phyloP scores from a whole-genome alignment of 2,329 filamentous ascomycete genomes.

The Aspergillus udagawae region DNA sequence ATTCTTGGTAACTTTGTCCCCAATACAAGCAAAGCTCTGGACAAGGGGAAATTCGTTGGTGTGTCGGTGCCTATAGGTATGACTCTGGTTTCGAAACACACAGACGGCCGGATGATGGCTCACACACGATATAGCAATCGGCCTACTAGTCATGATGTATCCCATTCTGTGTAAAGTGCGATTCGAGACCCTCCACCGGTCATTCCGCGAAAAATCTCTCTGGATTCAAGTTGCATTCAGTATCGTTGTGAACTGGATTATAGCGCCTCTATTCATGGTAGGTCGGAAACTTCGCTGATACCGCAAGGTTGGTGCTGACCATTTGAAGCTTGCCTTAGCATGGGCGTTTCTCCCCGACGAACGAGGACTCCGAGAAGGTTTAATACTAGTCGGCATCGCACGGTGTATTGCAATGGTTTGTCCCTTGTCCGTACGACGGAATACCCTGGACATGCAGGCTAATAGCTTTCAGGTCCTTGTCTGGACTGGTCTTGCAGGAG shows the following conservation, averaged over 20 bases:
- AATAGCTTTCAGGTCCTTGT: conserved; percentile 53
- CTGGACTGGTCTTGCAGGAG: conserved; percentile 73
- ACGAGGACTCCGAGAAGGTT: conserved; percentile 53
- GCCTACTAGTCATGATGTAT: conserved; percentile 89
- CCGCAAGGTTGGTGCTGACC: neutral
- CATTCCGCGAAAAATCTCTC: conserved; percentile 58
- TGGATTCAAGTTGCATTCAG: conserved; percentile 77
- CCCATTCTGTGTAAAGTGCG: conserved; percentile 84
- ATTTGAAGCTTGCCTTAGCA: conserved; percentile 42
- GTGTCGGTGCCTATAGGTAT: conserved; percentile 64
- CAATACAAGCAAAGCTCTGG: conserved; percentile 55
- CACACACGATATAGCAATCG: conserved; percentile 56
- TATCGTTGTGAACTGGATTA: conserved; percentile 74
- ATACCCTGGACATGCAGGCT: neutral
- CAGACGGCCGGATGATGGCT: conserved; percentile 3
- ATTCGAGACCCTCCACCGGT: conserved; percentile 68
- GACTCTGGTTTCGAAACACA: conserved; percentile 9
- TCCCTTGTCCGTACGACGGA: neutral
- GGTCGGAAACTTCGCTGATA: conserved; percentile 9
- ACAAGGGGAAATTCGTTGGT: conserved; percentile 67
- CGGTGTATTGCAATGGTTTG: conserved; percentile 83
- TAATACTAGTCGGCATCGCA: conserved; percentile 79
- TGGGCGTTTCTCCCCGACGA: conserved; percentile 54
- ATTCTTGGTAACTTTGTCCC: conserved; percentile 71
- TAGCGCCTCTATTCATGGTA: conserved; percentile 80